Conservation (phyloP, 1,139 yeast genomes). For the Taphrina flavorubra region DNA sequence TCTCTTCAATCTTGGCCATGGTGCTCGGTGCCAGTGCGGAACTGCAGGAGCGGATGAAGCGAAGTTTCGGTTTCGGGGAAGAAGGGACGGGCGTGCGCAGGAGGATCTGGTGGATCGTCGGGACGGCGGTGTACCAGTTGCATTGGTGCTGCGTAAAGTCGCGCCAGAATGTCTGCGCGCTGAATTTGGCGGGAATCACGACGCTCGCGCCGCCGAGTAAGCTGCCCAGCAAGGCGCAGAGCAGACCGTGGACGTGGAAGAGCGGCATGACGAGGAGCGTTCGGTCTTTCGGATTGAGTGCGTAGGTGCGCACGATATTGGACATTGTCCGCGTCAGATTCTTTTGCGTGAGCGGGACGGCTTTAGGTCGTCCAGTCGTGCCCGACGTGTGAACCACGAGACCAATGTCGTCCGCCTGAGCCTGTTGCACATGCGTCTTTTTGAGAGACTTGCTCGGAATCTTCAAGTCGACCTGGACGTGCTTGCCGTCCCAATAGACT, state of each 20-base stretch:
- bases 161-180: constrained; percentile 64
- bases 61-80: constrained; percentile 58
- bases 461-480: constrained; percentile 55
- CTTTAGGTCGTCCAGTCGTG: constrained; percentile 71
- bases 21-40: constrained; percentile 69
- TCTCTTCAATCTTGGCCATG: constrained; percentile 61
- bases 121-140: constrained; percentile 75
- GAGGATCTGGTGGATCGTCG: constrained; percentile 70
- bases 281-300: constrained; percentile 57
- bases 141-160: constrained; percentile 60
- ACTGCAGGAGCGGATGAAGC: constrained; percentile 72
- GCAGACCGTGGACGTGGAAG: constrained; percentile 73
- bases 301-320: constrained; percentile 64
- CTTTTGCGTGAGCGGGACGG: constrained; percentile 68
- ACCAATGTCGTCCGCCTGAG: constrained; percentile 60
- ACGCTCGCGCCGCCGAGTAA: constrained; percentile 66
- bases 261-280: constrained; percentile 73
- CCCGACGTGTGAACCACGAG: constrained; percentile 72
- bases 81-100: constrained; percentile 59
- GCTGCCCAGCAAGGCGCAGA: constrained; percentile 67
- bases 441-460: constrained; percentile 48
- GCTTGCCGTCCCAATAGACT: constrained; percentile 55
- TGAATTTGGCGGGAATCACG: constrained; percentile 63
- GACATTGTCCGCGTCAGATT: constrained; percentile 64
- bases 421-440: constrained; percentile 55